Percentiles rank a stretch among this genome's conserved stretches.
These are phyloP conservation scores for Boletus vinaceobasis DNA, from an alignment of 768 basidiomycete genomes.

Conservation along the genomic window DNA sequence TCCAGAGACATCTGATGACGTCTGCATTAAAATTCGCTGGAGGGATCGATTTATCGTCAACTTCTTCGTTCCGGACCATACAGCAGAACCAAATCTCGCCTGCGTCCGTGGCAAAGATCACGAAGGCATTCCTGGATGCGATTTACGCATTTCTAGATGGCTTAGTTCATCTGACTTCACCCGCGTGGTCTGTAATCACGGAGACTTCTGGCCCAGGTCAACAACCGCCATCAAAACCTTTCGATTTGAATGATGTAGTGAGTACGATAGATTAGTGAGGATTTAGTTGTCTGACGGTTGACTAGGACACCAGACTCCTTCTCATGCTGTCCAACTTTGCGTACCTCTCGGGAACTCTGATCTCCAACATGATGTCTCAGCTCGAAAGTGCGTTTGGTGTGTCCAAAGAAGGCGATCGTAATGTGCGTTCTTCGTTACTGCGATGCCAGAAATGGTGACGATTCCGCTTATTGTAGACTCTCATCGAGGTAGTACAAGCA, in stretches of 20 bases:
- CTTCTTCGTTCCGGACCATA: conserved; percentile 44
- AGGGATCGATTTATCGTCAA: conserved; percentile 56
- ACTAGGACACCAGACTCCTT: conserved; percentile 82
- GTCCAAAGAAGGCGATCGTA: conserved; percentile 68
- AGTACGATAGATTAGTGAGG: conserved; percentile 18
- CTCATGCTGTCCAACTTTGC: conserved; percentile 88
- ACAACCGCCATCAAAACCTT: conserved; percentile 26
- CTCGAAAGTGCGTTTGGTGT: conserved; percentile 74
- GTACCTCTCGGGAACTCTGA: conserved; percentile 62
- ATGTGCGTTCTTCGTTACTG: conserved; percentile 40
- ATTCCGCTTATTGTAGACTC: conserved; percentile 41
- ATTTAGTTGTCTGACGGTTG: not conserved
- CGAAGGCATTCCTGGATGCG: conserved; percentile 80
- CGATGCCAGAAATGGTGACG: not conserved
- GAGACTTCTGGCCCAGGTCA: conserved; percentile 11
- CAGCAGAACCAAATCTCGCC: conserved; percentile 62
- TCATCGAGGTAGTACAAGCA: conserved; percentile 74
- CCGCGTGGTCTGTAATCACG: conserved; percentile 47
- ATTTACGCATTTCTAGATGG: conserved; percentile 87
- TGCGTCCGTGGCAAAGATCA: conserved; percentile 70
- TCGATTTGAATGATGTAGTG: conserved; percentile 65
- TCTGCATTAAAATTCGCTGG: conserved; percentile 78
- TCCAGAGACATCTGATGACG: conserved; percentile 76
- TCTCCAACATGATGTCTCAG: conserved; percentile 78
- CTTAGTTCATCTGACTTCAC: conserved; percentile 71